phyloP scores from a whole-genome alignment of 2,329 filamentous ascomycete genomes.

The Beauveria brongniartii region DNA sequence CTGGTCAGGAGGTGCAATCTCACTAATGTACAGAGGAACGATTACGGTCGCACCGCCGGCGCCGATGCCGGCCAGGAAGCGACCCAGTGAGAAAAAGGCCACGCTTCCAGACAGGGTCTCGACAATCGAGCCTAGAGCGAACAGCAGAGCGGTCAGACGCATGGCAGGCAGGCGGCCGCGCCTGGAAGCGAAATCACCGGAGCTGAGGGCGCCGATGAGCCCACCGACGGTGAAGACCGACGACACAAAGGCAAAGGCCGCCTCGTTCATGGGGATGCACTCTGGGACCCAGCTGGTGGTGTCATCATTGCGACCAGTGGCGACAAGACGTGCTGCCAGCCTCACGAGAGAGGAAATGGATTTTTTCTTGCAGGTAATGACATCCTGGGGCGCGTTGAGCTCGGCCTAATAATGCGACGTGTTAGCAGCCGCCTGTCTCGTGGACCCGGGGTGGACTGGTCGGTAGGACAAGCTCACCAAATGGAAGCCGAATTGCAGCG shows the following conservation, averaged over 20 bases:
- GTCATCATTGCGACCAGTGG: neutral
- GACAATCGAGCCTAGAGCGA: slow-evolving; percentile 64
- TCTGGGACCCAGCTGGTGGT: slow-evolving; percentile 41
- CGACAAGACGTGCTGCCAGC: slow-evolving; percentile 15
- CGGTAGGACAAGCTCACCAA: slow-evolving; percentile 49
- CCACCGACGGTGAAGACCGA: slow-evolving; percentile 90
- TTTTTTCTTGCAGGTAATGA: slow-evolving; percentile 72
- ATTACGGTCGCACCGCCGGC: slow-evolving; percentile 88
- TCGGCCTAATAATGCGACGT: slow-evolving; percentile 51
- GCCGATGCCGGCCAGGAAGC: slow-evolving; percentile 73
- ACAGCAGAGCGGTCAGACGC: slow-evolving; percentile 68
- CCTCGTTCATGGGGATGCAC: slow-evolving; percentile 82
- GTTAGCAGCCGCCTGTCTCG: slow-evolving; percentile 11
- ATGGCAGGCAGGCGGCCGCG: slow-evolving; percentile 71
- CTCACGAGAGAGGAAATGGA: slow-evolving; percentile 26
- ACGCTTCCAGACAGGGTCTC: slow-evolving; percentile 67
- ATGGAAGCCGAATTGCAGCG: slow-evolving; percentile 91
- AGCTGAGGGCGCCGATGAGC: slow-evolving; percentile 69
- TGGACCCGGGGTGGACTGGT: neutral
- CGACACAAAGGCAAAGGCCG: slow-evolving; percentile 76
- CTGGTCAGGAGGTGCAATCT: slow-evolving; percentile 68
- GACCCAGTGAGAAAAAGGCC: slow-evolving; percentile 59
- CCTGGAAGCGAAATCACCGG: slow-evolving; percentile 69
- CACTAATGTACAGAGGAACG: slow-evolving; percentile 89
- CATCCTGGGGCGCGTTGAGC: slow-evolving; percentile 89